Conservation (phyloP, 768 basidiomycete species). For the Panaeolus papilionaceus region DNA sequence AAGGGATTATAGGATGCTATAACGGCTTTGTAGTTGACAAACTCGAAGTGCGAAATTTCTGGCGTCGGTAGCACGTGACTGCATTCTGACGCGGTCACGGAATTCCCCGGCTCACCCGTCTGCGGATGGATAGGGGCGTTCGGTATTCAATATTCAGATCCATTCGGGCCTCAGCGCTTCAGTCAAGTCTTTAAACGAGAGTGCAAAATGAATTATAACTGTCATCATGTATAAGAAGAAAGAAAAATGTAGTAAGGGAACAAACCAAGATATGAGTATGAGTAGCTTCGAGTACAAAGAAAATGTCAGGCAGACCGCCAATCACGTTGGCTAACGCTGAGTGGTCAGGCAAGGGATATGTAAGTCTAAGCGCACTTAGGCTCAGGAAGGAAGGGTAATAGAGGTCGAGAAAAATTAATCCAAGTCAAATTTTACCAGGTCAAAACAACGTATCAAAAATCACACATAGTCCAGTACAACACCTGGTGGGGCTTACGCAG, state of each 20-base stretch:
- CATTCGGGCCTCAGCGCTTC: too few species aligned
- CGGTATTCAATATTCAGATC: too few species aligned
- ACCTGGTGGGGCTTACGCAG: not conserved
- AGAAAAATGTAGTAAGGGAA: not conserved
- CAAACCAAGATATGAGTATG: not conserved
- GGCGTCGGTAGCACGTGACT: not conserved
- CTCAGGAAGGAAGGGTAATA: not conserved
- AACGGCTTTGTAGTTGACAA: not conserved
- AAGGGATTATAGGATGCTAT: not conserved
- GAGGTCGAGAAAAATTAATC: not conserved
- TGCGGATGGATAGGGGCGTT: not conserved
- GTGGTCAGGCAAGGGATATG: too few species aligned
- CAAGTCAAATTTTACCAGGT: not conserved
- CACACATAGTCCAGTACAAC: not conserved
- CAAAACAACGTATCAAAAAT: not conserved
- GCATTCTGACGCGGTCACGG: conserved; percentile 8
- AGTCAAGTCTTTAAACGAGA: too few species aligned
- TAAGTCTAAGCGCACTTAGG: not conserved
- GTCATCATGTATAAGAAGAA: not conserved
- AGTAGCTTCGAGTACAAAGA: too few species aligned
- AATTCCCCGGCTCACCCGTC: not conserved
- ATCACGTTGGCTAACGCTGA: too few species aligned
- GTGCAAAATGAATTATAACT: not conserved
- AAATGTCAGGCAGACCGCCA: too few species aligned
- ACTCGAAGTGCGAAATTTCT: conserved; percentile 8